Conservation (phyloP, 164 flowering plant genomes). For the Dillenia suffruticosa region DNA sequence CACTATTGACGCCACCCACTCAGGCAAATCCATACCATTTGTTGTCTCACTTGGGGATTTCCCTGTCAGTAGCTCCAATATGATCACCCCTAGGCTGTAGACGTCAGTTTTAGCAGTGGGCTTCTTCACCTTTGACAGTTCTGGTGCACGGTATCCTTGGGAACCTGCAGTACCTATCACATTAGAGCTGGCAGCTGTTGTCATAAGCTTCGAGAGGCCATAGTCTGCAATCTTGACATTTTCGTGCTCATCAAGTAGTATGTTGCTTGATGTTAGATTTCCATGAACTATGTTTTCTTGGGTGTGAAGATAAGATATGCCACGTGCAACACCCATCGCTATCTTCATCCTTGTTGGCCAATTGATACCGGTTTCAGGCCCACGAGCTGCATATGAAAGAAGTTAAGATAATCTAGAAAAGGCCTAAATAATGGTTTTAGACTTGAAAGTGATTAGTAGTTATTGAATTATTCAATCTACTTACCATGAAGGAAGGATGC, state of each 20-base stretch:
- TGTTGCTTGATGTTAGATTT: constrained; percentile 77
- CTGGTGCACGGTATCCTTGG: constrained; percentile 88
- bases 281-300: constrained; percentile 73
- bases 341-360: constrained; percentile 92
- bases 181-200: constrained; percentile 55
- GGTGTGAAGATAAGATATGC: constrained; percentile 65
- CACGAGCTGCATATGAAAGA: constrained; percentile 56
- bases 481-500: constrained; percentile 94
- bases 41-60: constrained; percentile 82
- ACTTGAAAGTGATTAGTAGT: neutral
- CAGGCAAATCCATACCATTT: constrained; percentile 82
- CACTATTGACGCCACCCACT: constrained; percentile 95
- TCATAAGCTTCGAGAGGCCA: constrained; percentile 85
- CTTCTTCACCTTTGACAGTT: constrained; percentile 75
- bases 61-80: constrained; percentile 90
- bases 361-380: constrained; percentile 62
- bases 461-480: constrained; percentile 10
- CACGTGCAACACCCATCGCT: constrained; percentile 59
- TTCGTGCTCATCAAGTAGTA: constrained; percentile 67
- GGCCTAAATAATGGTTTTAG: neutral
- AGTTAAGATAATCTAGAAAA: neutral
- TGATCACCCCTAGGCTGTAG: constrained; percentile 92
- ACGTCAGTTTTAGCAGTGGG: constrained; percentile 75
- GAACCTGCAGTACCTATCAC: constrained; percentile 80
- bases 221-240: constrained; percentile 72